Conservation (phyloP, 2,329 filamentous ascomycete species). For the Ilyonectria mors-panacis region DNA sequence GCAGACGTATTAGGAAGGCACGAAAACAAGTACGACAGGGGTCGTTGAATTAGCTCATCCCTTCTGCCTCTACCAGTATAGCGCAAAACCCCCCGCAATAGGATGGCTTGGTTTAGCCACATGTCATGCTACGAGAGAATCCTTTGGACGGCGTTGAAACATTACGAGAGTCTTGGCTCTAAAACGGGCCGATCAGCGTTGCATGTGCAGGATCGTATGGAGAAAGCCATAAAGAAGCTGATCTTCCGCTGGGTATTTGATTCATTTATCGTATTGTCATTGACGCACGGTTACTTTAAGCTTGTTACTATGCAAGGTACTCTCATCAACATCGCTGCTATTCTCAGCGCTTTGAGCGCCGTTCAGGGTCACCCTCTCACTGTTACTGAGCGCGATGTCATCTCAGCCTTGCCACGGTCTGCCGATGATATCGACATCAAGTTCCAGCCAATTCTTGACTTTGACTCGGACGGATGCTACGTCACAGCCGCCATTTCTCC, state of each 20-base stretch:
- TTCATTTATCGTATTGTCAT: background rate
- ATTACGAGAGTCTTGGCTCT: background rate
- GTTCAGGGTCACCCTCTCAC: background rate
- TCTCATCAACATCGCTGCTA: background rate
- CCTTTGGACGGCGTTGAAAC: background rate
- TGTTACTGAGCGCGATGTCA: background rate
- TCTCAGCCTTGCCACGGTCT: background rate
- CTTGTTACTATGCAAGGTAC: background rate
- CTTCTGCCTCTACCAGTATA: background rate
- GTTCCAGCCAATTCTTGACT: slow-evolving; percentile 44
- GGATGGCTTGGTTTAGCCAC: background rate
- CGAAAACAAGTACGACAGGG: background rate
- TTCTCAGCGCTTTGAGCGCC: background rate
- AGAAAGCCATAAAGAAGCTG: background rate
- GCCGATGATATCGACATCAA: background rate
- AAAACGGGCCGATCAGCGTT: background rate
- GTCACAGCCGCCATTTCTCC: slow-evolving; percentile 60
- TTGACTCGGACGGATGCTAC: slow-evolving; percentile 58
- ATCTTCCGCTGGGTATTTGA: background rate
- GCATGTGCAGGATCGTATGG: background rate
- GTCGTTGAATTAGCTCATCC: background rate
- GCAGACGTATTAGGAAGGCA: background rate
- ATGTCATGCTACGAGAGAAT: background rate
- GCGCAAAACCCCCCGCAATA: background rate
- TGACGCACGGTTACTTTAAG: background rate